phyloP scores from a whole-genome alignment of 306 rosid genomes.

The Pyrus pyrifolia region DNA sequence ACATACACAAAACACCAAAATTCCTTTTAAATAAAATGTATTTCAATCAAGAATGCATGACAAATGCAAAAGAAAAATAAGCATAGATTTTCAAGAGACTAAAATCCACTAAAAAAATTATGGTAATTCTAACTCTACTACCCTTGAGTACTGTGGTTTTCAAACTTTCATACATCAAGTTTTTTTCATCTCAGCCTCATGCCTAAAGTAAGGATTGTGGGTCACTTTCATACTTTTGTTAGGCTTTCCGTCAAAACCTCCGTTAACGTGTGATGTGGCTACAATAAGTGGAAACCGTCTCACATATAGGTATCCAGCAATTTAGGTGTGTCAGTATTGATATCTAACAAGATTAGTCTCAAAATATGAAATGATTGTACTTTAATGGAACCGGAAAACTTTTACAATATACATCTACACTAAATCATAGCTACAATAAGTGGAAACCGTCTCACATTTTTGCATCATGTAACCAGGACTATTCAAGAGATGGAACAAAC shows the following conservation, averaged over 20 bases:
- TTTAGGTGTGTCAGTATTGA: not conserved
- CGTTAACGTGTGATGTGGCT: no score
- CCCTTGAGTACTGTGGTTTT: no score
- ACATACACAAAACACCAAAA: not conserved
- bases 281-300: no score
- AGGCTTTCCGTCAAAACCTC: no score
- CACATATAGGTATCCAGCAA: not conserved
- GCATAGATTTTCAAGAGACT: not conserved
- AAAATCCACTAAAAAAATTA: not conserved
- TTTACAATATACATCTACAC: not conserved
- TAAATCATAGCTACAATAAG: not conserved
- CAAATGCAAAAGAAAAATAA: not conserved
- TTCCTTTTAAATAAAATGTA: not conserved
- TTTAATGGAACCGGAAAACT: not conserved
- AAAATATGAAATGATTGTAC: not conserved
- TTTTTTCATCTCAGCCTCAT: no score
- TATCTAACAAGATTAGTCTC: not conserved
- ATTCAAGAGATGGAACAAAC: conserved; percentile 1
- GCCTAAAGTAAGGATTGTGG: no score
- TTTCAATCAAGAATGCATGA: not conserved
- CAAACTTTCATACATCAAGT: no score
- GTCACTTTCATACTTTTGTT: no score
- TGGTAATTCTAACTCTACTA: no score
- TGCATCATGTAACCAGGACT: not conserved
- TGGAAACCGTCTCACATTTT: not conserved